Base-by-base conservation (phyloP, 2,329 filamentous ascomycete species). In the Fusarium hostae region DNA sequence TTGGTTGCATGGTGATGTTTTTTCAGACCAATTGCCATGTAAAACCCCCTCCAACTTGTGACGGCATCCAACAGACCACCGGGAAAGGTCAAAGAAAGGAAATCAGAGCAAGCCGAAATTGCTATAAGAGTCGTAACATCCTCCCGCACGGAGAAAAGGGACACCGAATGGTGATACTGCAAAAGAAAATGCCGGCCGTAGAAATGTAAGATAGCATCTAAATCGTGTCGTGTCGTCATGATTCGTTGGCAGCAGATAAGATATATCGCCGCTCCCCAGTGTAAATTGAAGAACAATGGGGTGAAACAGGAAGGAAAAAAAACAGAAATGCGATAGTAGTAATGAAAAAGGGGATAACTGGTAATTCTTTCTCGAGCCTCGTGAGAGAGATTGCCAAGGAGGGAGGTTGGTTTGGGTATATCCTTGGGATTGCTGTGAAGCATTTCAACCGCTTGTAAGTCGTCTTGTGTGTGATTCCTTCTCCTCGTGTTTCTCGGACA, bases 401-500 rank as follows among this genome's bases (percentile, higher is more conserved):
- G 71, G 69, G 68, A 74, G 67, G 58, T 59, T 52, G 62, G 58
- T 71, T 61, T 70, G 75, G 75, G 73, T 77, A 78, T 79, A 75
- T 79, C 76, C 61, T 74, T 68, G 72, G 75, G 75, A 79, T 69
- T 75, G 79, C 79, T 76, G 79, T 75, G 80, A 81, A 82, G 81
- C 79, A 71, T 80, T 81, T 79, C 79, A 79, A 81, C 76, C 79
- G 74, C 76, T 67, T 80, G 66, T 80, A 79, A 78, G 69, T 73
- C 68, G 66, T 73, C 70, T 71, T 76, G 73, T 65, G 63, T 66
- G 59, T 73, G 66, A 61, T 63, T 68, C 55, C 56, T 66, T 44
- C 43, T 51, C 64, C 59, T 47, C 54, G 55, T 66, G 62, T 66
- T 69, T 73, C 47, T 51, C 45, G 34, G 52, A 57, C 58, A 52